Percentiles rank a stretch among this genome's conserved stretches.
Conservation (phyloP, 129 eudicot genomes). For the Rutidosis leptorrhynchoides region DNA sequence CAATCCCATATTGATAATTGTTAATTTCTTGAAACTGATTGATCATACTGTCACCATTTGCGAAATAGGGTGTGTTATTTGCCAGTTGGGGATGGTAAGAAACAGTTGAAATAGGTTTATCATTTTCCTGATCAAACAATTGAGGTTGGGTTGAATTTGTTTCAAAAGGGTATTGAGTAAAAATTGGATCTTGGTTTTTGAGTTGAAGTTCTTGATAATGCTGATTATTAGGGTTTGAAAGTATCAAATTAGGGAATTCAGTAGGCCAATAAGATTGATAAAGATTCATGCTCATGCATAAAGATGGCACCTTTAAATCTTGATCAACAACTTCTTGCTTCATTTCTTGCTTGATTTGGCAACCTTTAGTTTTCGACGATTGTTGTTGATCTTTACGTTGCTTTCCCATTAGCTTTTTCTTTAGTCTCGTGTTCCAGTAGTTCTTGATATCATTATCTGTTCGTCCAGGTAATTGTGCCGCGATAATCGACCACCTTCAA, state of each 20-base stretch:
- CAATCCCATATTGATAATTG: slow-evolving; percentile 35
- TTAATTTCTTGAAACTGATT: slow-evolving; percentile 30
- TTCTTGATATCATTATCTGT: slow-evolving; percentile 90
- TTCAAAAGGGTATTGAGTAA: slow-evolving; percentile 33
- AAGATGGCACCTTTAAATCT: slow-evolving; percentile 30
- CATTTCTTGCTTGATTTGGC: slow-evolving; percentile 42
- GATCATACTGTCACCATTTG: slow-evolving; percentile 22
- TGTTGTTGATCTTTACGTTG: slow-evolving; percentile 70
- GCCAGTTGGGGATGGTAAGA: slow-evolving; percentile 31
- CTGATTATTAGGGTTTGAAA: slow-evolving; percentile 25
- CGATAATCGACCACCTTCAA: slow-evolving; percentile 81
- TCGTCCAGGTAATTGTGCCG: slow-evolving; percentile 83
- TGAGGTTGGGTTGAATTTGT: slow-evolving; percentile 32
- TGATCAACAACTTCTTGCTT: slow-evolving; percentile 33
- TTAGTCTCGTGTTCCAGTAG: slow-evolving; percentile 90
- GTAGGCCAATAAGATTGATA: slow-evolving; percentile 42
- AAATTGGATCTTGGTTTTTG: slow-evolving; percentile 38
- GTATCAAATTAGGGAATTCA: slow-evolving; percentile 34
- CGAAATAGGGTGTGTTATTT: slow-evolving; percentile 31
- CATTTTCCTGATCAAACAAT: slow-evolving; percentile 24
- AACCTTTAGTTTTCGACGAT: slow-evolving; percentile 30
- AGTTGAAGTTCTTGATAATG: slow-evolving; percentile 30
- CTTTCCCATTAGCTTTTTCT: slow-evolving; percentile 73
- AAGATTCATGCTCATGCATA: slow-evolving; percentile 32
- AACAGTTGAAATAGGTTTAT: slow-evolving; percentile 21